Percentiles rank a stretch among this genome's conserved stretches.
These are phyloP conservation scores for Crataegus laevigata DNA, from an alignment of 306 rosid species.

Conservation along the genomic window DNA sequence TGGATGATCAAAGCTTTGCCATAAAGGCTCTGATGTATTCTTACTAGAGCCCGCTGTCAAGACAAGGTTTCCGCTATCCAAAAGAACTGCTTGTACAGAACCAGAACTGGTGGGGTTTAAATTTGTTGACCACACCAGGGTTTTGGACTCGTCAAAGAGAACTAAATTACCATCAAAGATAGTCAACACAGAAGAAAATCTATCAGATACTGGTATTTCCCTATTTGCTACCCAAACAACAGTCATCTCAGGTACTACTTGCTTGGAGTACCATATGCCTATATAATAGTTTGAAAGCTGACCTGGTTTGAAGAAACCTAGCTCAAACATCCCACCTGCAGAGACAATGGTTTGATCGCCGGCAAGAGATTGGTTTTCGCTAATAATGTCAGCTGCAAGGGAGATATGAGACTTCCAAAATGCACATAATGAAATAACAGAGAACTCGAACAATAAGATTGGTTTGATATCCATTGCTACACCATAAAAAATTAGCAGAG, in stretches of 20 bases:
- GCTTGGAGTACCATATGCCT: conserved; percentile 48
- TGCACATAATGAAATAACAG: too few species aligned
- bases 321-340: too few species aligned
- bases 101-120: not conserved
- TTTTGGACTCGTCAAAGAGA: conserved; percentile 28
- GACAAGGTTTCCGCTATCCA: conserved; percentile 22
- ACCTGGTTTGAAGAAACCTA: conserved; percentile 26
- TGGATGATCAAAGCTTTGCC: conserved; percentile 61
- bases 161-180: conserved; percentile 27
- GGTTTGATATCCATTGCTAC: too few species aligned
- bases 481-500: too few species aligned
- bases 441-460: too few species aligned
- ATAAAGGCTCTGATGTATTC: conserved; percentile 10
- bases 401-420: too few species aligned
- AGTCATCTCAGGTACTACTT: not conserved
- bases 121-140: conserved; percentile 51
- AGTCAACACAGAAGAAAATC: conserved; percentile 11
- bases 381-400: too few species aligned
- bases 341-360: too few species aligned
- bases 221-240: conserved; percentile 59
- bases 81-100: conserved; percentile 26
- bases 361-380: too few species aligned
- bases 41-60: too few species aligned
- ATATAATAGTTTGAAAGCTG: conserved; percentile 42
- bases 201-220: conserved; percentile 41